Percentiles rank a stretch among this genome's conserved stretches.
Evolutionary conservation across 805 yeast genomes (phyloP).

Genomic region (Ogataea sp.): DNA sequence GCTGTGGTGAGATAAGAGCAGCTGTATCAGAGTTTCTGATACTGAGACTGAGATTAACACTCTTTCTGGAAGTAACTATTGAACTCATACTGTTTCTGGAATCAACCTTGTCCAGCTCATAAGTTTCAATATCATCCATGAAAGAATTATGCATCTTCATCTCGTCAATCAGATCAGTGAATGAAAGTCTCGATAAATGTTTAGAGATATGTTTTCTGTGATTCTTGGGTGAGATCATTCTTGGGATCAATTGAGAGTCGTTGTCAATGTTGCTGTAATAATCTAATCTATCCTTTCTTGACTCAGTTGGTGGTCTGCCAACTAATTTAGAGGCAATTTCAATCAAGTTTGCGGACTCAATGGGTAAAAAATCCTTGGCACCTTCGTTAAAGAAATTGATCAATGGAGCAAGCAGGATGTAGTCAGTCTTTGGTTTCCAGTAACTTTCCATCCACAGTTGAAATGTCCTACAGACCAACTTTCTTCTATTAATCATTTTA

Average conservation of each 20-base stretch:
- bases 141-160: constrained; percentile 24
- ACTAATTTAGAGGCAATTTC: constrained; percentile 57
- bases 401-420: constrained; percentile 54
- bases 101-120: constrained; percentile 18
- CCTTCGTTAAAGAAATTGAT: constrained; percentile 77
- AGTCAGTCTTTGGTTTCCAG: constrained; percentile 67
- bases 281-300: constrained; percentile 21
- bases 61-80: constrained; percentile 8
- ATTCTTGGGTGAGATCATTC: constrained; percentile 34
- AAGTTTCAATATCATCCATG: constrained; percentile 25
- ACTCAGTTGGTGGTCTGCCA: constrained; percentile 43
- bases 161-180: constrained; percentile 14
- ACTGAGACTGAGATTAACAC: constrained; percentile 19
- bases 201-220: constrained; percentile 22
- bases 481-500: constrained; percentile 51
- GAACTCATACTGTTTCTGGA: constrained; percentile 6
- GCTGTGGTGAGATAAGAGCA: constrained; percentile 25
- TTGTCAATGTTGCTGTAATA: constrained; percentile 26
- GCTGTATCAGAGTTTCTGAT: constrained; percentile 17
- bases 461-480: constrained; percentile 58
- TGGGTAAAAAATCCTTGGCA: constrained; percentile 49
- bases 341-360: constrained; percentile 54
- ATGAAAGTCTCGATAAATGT: constrained; percentile 17
- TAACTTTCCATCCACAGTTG: constrained; percentile 86
- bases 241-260: constrained; percentile 42